Evolutionary conservation across 805 yeast genomes (phyloP).

Genomic region (Ogataea populi-albae): DNA sequence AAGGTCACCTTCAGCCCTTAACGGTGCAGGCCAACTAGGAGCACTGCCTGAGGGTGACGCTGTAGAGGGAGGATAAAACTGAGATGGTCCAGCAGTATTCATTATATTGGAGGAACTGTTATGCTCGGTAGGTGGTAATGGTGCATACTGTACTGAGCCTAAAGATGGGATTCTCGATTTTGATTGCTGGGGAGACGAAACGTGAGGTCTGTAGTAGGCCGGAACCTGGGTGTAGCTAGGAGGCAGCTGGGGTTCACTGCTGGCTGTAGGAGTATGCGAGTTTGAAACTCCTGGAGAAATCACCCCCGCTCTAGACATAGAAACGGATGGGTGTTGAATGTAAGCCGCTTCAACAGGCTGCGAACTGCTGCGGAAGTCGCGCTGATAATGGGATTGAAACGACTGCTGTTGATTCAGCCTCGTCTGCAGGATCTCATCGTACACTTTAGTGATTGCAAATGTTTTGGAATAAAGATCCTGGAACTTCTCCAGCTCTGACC

Average conservation of each 20-base stretch:
- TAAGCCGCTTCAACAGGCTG: too few species aligned
- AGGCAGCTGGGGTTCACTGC: constrained; percentile 2
- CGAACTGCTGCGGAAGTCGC: too few species aligned
- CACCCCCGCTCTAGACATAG: too few species aligned
- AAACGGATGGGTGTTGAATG: too few species aligned
- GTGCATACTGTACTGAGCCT: constrained; percentile 14
- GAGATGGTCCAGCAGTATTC: constrained; percentile 14
- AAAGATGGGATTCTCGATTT: constrained; percentile 5
- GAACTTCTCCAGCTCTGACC: constrained; percentile 59
- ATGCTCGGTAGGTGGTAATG: too few species aligned
- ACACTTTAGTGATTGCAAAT: constrained; percentile 69
- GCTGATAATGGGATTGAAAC: constrained; percentile 1
- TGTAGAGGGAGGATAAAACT: constrained; percentile 14
- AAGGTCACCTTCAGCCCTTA: background rate
- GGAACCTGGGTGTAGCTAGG: constrained; percentile 2
- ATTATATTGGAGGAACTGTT: background rate
- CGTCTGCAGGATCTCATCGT: constrained; percentile 69
- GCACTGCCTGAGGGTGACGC: constrained; percentile 3
- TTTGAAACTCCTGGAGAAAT: too few species aligned
- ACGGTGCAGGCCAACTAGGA: background rate
- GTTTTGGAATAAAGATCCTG: constrained; percentile 76
- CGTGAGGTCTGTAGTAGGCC: constrained; percentile 4
- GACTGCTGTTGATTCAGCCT: constrained; percentile 34
- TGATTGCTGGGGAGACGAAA: constrained; percentile 4
- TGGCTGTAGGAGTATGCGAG: too few species aligned